Evolutionary conservation across 495 filamentous ascomycete species (phyloP), one percentile per base, ranked within the genome.

Genomic region (Hypoxylon intermedium): DNA sequence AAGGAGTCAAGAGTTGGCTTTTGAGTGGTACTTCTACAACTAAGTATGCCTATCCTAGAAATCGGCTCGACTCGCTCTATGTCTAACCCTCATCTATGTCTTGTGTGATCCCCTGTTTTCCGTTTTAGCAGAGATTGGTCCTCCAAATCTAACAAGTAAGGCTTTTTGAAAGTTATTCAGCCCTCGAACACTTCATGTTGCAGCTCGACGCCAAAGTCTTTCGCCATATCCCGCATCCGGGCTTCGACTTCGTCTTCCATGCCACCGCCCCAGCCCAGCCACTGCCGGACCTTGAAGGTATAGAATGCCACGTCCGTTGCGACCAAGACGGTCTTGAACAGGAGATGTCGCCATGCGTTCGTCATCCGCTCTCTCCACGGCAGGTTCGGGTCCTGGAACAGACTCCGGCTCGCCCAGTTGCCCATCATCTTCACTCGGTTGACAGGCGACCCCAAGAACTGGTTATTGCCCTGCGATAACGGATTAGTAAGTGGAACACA

Each of bases 341-440:
- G 48, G 7, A 95, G 18, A 74, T 98, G 93, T 4, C 82, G 76
- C 62, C 83, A 81, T 6, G 77, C 77, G 33, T 89, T 78, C 72
- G 85, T 81, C 43, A 80, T 76, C 31, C 76, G 68, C 53, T 73
- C 67, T 9, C 59, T 64, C 55, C 46, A 66, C 24, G 72, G 79
- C 53, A 72, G 72, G 44, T 74, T 73, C 43, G 53, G 66, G 44
- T 83, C 83, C 65, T 94, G 88, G 20, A 85, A 89, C 11, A 96
- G 73, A 44, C 89, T 89, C 7, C 89, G 78, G 33, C 84, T 89
- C 0, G 94, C 94, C 94, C 94, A 97, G 33, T 81, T 80, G 11
- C 92, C 93, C 30, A 93, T 97, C 65, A 97, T 92, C 77, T 97
- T 97, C 62, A 98, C 86, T 1, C 94, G 78, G 71, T 98, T 98